phyloP scores from a whole-genome alignment of 2,329 filamentous ascomycete species.

The Aspergillus candidus region DNA sequence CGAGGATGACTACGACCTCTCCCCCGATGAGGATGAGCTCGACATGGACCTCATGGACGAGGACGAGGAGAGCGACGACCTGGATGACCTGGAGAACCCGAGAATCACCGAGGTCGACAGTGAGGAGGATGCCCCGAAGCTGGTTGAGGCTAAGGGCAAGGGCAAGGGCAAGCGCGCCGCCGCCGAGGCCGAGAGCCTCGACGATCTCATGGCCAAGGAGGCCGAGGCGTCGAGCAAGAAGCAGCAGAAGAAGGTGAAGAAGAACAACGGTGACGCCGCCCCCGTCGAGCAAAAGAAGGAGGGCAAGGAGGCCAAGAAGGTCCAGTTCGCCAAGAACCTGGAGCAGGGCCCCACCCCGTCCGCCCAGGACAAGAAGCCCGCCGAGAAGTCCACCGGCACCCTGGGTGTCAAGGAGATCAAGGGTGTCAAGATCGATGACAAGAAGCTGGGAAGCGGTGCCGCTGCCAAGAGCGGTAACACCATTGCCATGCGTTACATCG shows the following conservation, averaged over 20 bases:
- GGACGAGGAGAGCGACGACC: constrained; percentile 65
- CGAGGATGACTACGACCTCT: constrained; percentile 72
- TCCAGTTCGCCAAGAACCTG: constrained; percentile 97
- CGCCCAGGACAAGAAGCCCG: constrained; percentile 43
- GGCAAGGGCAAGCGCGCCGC: constrained; percentile 95
- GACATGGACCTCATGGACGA: constrained; percentile 46
- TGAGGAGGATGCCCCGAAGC: constrained; percentile 61
- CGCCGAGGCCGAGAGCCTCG: constrained; percentile 63
- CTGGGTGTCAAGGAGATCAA: constrained; percentile 71
- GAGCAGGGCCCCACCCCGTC: constrained; percentile 89
- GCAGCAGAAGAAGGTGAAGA: constrained; percentile 96
- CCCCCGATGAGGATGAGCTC: constrained; percentile 72
- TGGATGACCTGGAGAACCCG: constrained; percentile 71
- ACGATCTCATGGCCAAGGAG: constrained; percentile 78
- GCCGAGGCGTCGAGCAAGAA: constrained; percentile 73
- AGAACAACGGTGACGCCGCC: constrained; percentile 89
- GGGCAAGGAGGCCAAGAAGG: constrained; percentile 73
- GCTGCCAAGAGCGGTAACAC: constrained; percentile 84
- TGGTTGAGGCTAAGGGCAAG: constrained; percentile 56
- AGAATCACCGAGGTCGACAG: constrained; percentile 77
- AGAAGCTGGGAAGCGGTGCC: constrained; percentile 80
- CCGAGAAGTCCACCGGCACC: constrained; percentile 50
- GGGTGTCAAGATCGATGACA: constrained; percentile 91
- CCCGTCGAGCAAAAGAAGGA: constrained; percentile 53
- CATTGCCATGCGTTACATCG: constrained; percentile 94